These are phyloP conservation scores for Arachis monticola DNA, from an alignment of 331 rosid genomes.

Conservation along the genomic window DNA sequence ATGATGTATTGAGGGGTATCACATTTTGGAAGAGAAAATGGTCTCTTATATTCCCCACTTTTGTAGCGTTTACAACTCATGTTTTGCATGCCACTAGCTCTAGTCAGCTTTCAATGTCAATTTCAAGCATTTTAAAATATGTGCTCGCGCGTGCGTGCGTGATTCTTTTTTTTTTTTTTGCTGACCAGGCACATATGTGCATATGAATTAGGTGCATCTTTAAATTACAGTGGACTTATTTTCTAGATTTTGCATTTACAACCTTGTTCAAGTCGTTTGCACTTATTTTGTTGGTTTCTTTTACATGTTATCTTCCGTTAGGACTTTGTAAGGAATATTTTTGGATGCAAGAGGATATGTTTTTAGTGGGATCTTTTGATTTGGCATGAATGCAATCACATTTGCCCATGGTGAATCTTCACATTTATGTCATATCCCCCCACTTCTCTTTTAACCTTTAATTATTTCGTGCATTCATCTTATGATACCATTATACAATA, in stretches of 20 bases:
- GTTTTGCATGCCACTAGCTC: slow-evolving; percentile 2
- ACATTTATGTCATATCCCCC: too few species aligned
- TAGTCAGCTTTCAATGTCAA: neutral
- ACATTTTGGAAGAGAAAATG: neutral
- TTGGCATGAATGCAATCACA: slow-evolving; percentile 1
- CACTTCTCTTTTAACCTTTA: neutral
- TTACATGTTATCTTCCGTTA: neutral
- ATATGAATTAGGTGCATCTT: neutral
- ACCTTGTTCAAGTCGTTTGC: slow-evolving; percentile 5
- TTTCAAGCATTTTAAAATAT: too few species aligned
- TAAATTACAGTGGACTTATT: neutral
- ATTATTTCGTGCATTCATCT: slow-evolving; percentile 13
- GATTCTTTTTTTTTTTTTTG: too few species aligned
- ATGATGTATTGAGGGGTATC: neutral
- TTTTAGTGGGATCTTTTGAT: neutral
- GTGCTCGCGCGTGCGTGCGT: too few species aligned
- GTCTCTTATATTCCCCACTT: neutral
- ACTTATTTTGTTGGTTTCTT: slow-evolving; percentile 1
- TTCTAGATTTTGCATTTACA: slow-evolving; percentile 13
- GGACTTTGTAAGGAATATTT: neutral
- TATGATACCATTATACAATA: neutral
- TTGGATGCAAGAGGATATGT: neutral
- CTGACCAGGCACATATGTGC: too few species aligned
- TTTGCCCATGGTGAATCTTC: neutral
- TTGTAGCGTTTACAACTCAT: neutral